A percentile compares a stretch with the other conserved stretches of the same genome.
These are phyloP conservation scores for Alternaria conjuncta DNA, from an alignment of 2,329 filamentous ascomycete genomes.

Conservation along the genomic window DNA sequence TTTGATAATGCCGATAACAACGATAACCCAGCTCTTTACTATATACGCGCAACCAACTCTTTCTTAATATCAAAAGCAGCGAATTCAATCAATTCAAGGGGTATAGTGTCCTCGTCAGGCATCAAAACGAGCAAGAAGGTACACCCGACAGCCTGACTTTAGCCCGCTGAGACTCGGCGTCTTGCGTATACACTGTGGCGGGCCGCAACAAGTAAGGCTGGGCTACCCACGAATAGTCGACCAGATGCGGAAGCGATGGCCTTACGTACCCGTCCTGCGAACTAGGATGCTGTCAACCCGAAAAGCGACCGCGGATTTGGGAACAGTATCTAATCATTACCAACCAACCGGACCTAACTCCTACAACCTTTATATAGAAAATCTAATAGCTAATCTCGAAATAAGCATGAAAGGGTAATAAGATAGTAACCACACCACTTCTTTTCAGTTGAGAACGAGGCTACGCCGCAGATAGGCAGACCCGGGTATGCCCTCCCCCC, in stretches of 20 bases:
- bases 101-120: background rate
- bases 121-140: background rate
- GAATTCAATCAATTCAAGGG: background rate
- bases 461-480: background rate
- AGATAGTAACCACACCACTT: background rate
- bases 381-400: background rate
- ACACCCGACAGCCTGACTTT: background rate
- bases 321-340: background rate
- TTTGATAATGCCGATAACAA: background rate
- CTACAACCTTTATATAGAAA: background rate
- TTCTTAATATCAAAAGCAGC: background rate
- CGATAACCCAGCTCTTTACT: background rate
- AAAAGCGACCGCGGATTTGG: background rate
- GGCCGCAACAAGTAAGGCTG: constrained; percentile 1
- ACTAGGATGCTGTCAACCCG: background rate
- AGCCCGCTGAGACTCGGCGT: constrained; percentile 10
- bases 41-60: background rate
- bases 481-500: background rate
- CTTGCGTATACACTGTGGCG: constrained; percentile 4
- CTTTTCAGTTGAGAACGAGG: background rate
- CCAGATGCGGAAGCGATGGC: background rate
- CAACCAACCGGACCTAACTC: constrained; percentile 12
- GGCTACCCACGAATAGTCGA: background rate
- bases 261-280: background rate
- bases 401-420: background rate